These are phyloP conservation scores for Boletus albobrunnescens DNA, from an alignment of 1,284 basidiomycete species.

Conservation along the genomic window DNA sequence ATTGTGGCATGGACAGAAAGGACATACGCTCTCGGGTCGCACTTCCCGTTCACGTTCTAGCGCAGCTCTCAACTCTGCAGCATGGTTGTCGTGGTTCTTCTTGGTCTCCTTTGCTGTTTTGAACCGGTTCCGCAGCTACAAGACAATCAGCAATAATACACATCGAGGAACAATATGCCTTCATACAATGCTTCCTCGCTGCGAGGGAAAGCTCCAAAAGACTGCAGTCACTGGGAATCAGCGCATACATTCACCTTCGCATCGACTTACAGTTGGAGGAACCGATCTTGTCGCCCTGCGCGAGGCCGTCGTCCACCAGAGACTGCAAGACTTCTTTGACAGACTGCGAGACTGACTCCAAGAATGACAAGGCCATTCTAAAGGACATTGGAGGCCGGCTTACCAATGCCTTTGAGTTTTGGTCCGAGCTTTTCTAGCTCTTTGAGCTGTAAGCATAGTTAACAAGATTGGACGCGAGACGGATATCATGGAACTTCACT, in stretches of 20 bases:
- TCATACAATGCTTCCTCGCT: constrained; percentile 70
- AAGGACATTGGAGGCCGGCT: constrained; percentile 8
- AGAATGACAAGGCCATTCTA: neutral
- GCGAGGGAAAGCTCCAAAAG: constrained; percentile 91
- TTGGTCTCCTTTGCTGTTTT: constrained; percentile 51
- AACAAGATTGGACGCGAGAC: neutral
- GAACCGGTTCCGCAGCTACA: constrained; percentile 59
- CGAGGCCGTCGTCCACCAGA: constrained; percentile 78
- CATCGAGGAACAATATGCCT: neutral
- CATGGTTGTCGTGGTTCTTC: constrained; percentile 44
- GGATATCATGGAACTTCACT: constrained; percentile 29
- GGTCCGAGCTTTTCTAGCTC: constrained; percentile 83
- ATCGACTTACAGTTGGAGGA: constrained; percentile 76
- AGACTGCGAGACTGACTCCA: constrained; percentile 66
- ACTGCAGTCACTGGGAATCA: constrained; percentile 47
- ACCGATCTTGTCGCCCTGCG: constrained; percentile 84
- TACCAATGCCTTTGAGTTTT: constrained; percentile 86
- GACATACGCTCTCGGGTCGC: constrained; percentile 63
- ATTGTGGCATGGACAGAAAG: neutral
- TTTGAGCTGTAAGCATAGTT: constrained; percentile 54
- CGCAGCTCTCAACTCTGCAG: constrained; percentile 41
- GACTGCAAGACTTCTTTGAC: constrained; percentile 87
- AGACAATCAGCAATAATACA: constrained; percentile 7
- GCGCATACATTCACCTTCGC: constrained; percentile 31
- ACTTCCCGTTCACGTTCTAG: constrained; percentile 53